Percentiles rank a stretch among this genome's conserved stretches.
These are phyloP conservation scores for Penium margaritaceum DNA, from an alignment of 139 green algal genomes.

Conservation along the genomic window DNA sequence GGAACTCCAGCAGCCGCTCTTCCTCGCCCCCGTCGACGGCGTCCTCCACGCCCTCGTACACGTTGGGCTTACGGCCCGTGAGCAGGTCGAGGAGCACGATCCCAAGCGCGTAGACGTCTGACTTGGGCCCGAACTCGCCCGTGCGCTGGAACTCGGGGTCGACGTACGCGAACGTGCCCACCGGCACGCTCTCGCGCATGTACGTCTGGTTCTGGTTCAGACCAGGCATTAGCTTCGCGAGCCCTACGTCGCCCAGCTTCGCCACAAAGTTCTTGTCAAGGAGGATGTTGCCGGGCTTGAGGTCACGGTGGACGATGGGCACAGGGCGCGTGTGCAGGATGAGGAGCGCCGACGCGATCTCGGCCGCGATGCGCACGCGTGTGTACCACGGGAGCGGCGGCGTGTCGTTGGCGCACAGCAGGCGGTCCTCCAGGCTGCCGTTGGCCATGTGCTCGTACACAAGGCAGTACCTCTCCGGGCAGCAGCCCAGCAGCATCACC, in stretches of 20 bases:
- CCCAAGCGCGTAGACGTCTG: slow-evolving; percentile 56
- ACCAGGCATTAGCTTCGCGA: slow-evolving; percentile 42
- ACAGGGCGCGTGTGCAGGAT: slow-evolving; percentile 25
- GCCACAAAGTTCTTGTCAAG: slow-evolving; percentile 50
- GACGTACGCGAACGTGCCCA: slow-evolving; percentile 57
- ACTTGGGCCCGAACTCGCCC: slow-evolving; percentile 46
- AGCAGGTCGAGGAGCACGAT: slow-evolving; percentile 39
- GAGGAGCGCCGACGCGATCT: slow-evolving; percentile 43
- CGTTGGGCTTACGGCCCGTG: slow-evolving; percentile 29
- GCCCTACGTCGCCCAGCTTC: slow-evolving; percentile 58
- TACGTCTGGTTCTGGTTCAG: slow-evolving; percentile 18
- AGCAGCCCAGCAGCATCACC: slow-evolving; percentile 59
- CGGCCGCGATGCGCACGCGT: slow-evolving; percentile 52
- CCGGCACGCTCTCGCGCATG: slow-evolving; percentile 47
- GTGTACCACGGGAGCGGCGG: slow-evolving; percentile 46
- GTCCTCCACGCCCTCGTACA: slow-evolving; percentile 29
- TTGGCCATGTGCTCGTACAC: slow-evolving; percentile 59
- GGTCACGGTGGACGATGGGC: slow-evolving; percentile 57
- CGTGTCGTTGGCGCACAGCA: slow-evolving; percentile 29
- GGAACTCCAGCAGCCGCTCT: slow-evolving; percentile 10
- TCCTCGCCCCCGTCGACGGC: slow-evolving; percentile 13
- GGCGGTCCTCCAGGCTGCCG: slow-evolving; percentile 51
- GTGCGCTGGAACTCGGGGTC: slow-evolving; percentile 62
- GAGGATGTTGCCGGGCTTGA: slow-evolving; percentile 58
- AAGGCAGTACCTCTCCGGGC: slow-evolving; percentile 53